Conservation (phyloP, 352 stramenopile species). For the Phytophthora litchii region DNA sequence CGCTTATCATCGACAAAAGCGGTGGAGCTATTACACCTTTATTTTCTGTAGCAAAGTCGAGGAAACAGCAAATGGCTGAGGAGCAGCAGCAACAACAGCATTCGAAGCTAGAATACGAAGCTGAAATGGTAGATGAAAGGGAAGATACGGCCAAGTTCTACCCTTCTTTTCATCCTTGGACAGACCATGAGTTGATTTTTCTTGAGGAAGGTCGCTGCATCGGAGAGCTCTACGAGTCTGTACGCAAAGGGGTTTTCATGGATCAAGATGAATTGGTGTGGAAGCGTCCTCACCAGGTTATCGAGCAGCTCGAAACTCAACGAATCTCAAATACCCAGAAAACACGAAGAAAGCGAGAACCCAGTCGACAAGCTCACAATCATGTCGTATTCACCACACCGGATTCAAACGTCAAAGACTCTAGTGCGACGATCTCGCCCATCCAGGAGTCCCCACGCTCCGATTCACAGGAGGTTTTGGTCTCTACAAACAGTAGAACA, state of each 20-base stretch:
- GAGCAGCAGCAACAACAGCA: not conserved
- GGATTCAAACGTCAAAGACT: not conserved
- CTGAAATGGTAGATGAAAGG: not conserved
- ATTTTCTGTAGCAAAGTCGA: conserved; percentile 6
- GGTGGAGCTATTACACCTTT: conserved; percentile 8
- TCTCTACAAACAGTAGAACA: not conserved
- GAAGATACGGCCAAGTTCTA: too few species aligned
- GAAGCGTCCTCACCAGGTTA: conserved; percentile 42
- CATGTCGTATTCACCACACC: not conserved
- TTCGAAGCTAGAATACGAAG: not conserved
- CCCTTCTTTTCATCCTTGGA: conserved; percentile 31
- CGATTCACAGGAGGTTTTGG: not conserved
- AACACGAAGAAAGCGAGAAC: conserved; percentile 9
- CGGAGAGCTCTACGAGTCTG: conserved; percentile 24
- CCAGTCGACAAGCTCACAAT: not conserved
- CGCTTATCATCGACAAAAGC: conserved; percentile 24
- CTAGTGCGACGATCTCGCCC: not conserved
- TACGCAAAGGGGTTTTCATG: conserved; percentile 9
- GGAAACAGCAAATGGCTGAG: not conserved
- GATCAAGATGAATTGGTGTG: conserved; percentile 39
- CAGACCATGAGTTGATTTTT: conserved; percentile 51
- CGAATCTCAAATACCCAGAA: conserved; percentile 16
- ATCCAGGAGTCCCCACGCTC: not conserved
- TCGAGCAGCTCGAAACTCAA: conserved; percentile 36
- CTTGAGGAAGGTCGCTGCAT: conserved; percentile 53